A percentile compares a stretch with the other conserved stretches of the same genome.
Evolutionary conservation across 2,329 filamentous ascomycete genomes (phyloP).

Genomic region (Davidsoniella virescens): DNA sequence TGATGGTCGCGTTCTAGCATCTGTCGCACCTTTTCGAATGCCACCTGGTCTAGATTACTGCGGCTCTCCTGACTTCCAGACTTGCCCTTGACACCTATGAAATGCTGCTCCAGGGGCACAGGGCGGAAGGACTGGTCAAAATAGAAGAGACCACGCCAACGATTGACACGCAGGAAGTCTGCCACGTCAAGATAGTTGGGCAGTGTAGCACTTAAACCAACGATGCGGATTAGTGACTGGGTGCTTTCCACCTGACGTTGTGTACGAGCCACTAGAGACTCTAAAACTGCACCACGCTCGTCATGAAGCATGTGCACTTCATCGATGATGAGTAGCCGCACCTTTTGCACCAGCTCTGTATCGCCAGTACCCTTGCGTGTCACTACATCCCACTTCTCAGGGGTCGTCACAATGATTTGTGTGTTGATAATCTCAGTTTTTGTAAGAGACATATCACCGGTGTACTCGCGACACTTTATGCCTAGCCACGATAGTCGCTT

Average conservation of each 20-base stretch:
- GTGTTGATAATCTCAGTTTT: slow-evolving; percentile 92
- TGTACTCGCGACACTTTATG: slow-evolving; percentile 81
- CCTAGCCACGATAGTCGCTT: slow-evolving; percentile 88
- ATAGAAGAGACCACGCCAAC: slow-evolving; percentile 83
- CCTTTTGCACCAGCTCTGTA: slow-evolving; percentile 94
- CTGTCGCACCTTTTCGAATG: slow-evolving; percentile 86
- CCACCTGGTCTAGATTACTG: slow-evolving; percentile 73
- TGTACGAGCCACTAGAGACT: slow-evolving; percentile 87
- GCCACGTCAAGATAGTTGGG: slow-evolving; percentile 95
- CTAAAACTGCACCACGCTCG: slow-evolving; percentile 86
- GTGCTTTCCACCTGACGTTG: slow-evolving; percentile 96
- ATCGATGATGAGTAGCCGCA: slow-evolving; percentile 88
- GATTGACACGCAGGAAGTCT: slow-evolving; percentile 92
- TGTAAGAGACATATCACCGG: slow-evolving; percentile 96
- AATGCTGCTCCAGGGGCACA: slow-evolving; percentile 92
- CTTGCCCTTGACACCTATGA: slow-evolving; percentile 90
- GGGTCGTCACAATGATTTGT: slow-evolving; percentile 95
- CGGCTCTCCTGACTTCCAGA: slow-evolving; percentile 62
- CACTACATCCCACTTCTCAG: slow-evolving; percentile 98
- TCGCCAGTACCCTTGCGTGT: slow-evolving; percentile 94
- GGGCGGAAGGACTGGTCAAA: slow-evolving; percentile 93
- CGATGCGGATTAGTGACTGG: slow-evolving; percentile 88
- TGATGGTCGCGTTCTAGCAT: slow-evolving; percentile 91
- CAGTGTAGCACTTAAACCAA: slow-evolving; percentile 86
- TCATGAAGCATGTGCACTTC: slow-evolving; percentile 99